Conservation (phyloP, 176 grass and related monocot genomes). For the Metroxylon sagu region DNA sequence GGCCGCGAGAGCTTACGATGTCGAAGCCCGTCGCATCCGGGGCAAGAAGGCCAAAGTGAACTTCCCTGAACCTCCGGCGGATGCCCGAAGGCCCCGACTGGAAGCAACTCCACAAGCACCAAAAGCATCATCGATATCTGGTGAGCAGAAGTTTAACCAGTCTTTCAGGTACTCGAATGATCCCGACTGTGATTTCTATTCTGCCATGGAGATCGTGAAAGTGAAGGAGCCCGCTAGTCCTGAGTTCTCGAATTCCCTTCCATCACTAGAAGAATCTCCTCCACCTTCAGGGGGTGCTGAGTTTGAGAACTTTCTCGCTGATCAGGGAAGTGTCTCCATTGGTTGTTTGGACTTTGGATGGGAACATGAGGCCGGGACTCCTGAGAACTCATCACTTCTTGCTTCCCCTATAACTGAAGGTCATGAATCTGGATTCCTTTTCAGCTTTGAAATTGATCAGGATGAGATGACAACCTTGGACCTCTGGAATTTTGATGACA, state of each 20-base stretch:
- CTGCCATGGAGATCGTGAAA: neutral
- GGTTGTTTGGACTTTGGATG: neutral
- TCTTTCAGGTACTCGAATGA: neutral
- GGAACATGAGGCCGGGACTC: neutral
- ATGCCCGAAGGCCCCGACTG: neutral
- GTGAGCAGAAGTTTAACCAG: neutral
- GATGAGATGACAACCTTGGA: neutral
- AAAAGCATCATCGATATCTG: neutral
- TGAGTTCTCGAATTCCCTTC: neutral
- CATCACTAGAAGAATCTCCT: neutral
- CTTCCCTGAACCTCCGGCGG: neutral
- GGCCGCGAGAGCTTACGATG: constrained; percentile 2
- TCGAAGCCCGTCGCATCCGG: neutral
- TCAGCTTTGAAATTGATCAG: constrained; percentile 1
- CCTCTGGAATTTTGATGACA: constrained; percentile 1
- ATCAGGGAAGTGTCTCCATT: neutral
- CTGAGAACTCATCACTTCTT: neutral
- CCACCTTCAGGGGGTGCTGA: neutral
- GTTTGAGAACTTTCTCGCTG: neutral
- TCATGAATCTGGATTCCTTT: neutral
- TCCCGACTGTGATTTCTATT: neutral
- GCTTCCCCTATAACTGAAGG: neutral
- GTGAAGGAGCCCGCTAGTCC: neutral
- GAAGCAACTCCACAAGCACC: neutral
- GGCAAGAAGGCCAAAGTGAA: constrained; percentile 8